Evolutionary conservation across 495 filamentous ascomycete species (phyloP), one percentile per base, ranked within the genome.

Genomic region (Hapsidospora chrysogenum): DNA sequence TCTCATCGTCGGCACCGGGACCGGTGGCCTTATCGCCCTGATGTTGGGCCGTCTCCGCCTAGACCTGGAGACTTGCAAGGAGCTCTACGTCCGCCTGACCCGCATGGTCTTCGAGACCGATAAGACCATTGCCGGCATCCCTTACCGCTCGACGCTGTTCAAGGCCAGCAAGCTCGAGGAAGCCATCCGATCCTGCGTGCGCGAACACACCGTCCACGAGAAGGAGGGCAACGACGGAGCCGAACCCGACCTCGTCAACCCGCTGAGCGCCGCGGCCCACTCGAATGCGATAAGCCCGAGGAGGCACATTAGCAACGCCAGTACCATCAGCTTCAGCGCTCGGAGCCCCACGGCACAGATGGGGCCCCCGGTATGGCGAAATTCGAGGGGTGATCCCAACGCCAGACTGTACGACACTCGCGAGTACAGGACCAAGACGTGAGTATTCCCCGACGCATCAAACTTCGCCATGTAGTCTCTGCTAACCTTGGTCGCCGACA

Each of bases 141-240:
- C 87, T 0, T 93, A 89, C 47, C 74, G 80, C 17, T 85, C 81
- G 13, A 96, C 89, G 0, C 52, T 96, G 29, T 96, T 95, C 70
- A 97, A 97, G 60, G 86, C 89, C 4, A 87, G 81, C 6, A 86
- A 83, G 48, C 63, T 97, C 35, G 92, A 96, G 50, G 85, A 95
- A 42, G 92, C 85, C 1, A 96, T 97, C 49, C 72, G 70, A 48
- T 78, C 92, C 41, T 85, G 79, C 44, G 92, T 97, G 3, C 63
- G 77, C 37, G 79, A 92, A 54, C 81, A 92, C 49, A 92, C 84
- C 0, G 62, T 87, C 13, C 76, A 70, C 40, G 79, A 82, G 46
- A 61, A 72, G 16, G 85, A 93, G 48, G 85, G 84, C 6, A 92
- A 92, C 42, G 77, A 82, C 43, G 53, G 54, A 1, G 48, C 47